Conservation (phyloP, 768 basidiomycete species). For the Tulasnella sp. region DNA sequence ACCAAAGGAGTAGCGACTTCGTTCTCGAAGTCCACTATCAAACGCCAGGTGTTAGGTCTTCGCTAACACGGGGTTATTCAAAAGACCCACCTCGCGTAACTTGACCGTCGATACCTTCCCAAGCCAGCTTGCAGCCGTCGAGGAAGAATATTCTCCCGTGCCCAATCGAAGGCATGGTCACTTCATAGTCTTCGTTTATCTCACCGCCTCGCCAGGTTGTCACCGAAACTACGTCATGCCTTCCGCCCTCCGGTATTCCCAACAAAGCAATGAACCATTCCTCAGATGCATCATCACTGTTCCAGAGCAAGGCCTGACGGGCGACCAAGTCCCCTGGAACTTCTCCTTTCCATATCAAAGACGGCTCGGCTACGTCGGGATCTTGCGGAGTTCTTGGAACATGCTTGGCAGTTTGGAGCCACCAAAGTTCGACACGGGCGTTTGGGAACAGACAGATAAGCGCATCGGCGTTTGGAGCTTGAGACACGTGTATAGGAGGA, state of each 20-base stretch:
- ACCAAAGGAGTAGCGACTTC: conserved; percentile 29
- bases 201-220: not conserved
- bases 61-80: not conserved
- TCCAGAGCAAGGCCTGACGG: conserved; percentile 21
- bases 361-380: conserved; percentile 30
- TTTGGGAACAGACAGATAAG: conserved; percentile 62
- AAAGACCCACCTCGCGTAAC: conserved; percentile 25
- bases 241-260: conserved; percentile 18
- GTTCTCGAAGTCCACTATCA: conserved; percentile 24
- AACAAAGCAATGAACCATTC: conserved; percentile 22
- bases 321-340: conserved; percentile 12
- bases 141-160: conserved; percentile 23
- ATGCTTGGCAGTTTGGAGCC: conserved; percentile 51
- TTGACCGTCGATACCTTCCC: conserved; percentile 24
- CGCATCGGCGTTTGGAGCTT: conserved; percentile 49
- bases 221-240: conserved; percentile 21
- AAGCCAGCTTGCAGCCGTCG: conserved; percentile 20
- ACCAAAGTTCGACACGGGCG: conserved; percentile 64
- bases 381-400: conserved; percentile 20
- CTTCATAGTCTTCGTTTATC: not conserved
- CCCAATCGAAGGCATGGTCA: conserved; percentile 19
- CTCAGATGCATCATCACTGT: conserved; percentile 2
- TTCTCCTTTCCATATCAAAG: conserved; percentile 21
- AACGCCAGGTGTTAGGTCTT: not conserved
- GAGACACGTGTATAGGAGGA: conserved; percentile 57